Evolutionary conservation across 176 grass and related monocot genomes (phyloP).

Genomic region (Lolium rigidum): DNA sequence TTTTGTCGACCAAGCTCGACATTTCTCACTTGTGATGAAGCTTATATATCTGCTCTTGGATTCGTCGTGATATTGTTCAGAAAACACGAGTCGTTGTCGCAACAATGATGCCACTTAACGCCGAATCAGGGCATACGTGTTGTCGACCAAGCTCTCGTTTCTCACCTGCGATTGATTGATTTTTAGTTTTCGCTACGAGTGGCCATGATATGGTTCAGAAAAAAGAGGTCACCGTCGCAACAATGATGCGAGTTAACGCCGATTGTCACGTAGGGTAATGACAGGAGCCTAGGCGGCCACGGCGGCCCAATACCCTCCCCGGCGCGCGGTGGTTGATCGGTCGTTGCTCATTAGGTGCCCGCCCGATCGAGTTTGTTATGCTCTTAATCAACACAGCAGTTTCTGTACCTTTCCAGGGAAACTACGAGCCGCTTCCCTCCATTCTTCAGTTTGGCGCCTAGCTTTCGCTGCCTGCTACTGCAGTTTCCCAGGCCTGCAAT

Average conservation of each 20-base stretch:
- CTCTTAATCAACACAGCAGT: background rate
- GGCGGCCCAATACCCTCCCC: slow-evolving; percentile 18
- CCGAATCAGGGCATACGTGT: too few relatives aligned
- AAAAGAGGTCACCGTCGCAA: background rate
- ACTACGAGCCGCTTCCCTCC: background rate
- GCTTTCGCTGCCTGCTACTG: too few relatives aligned
- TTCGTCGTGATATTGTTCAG: background rate
- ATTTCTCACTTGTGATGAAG: background rate
- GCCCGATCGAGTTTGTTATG: slow-evolving; percentile 41
- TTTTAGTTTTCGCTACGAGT: too few relatives aligned
- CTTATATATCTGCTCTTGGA: too few relatives aligned
- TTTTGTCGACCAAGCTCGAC: background rate
- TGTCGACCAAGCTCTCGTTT: too few relatives aligned
- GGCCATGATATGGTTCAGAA: too few relatives aligned
- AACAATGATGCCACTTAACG: too few relatives aligned
- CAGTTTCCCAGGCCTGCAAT: too few relatives aligned
- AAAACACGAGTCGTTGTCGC: background rate
- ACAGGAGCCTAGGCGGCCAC: background rate
- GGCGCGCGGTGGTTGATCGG: slow-evolving; percentile 8
- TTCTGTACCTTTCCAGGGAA: slow-evolving; percentile 26
- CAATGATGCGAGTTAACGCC: background rate
- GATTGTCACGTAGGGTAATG: background rate
- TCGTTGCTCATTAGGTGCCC: slow-evolving; percentile 20
- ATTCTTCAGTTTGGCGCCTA: slow-evolving; percentile 17
- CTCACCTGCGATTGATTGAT: too few relatives aligned